A percentile compares a stretch with the other conserved stretches of the same genome.
phyloP scores from a whole-genome alignment of 257 asterid species.

The Eucommia ulmoides region DNA sequence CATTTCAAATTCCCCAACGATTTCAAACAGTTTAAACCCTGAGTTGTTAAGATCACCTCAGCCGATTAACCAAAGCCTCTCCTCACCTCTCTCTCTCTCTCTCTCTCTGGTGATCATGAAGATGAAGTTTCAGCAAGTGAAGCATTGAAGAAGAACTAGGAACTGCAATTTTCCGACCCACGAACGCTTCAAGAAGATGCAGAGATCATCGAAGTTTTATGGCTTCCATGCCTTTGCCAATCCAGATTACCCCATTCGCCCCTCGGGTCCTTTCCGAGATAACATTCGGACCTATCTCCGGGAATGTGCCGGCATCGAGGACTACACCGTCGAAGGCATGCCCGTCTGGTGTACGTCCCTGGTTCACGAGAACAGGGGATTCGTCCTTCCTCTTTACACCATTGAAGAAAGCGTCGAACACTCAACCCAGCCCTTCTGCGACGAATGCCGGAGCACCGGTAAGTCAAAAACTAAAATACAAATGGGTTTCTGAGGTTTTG shows the following conservation, averaged over 20 bases:
- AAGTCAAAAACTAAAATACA: conserved; percentile 4
- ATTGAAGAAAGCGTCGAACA: conserved; percentile 52
- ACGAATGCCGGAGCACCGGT: conserved; percentile 76
- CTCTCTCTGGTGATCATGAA: conserved; percentile 5
- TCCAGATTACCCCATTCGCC: conserved; percentile 35
- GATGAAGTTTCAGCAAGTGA: conserved; percentile 11
- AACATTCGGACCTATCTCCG: conserved; percentile 54
- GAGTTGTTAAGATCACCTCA: conserved; percentile 1
- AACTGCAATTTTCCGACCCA: not conserved
- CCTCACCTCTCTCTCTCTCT: not conserved
- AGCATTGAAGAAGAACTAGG: not conserved
- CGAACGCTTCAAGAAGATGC: conserved; percentile 19
- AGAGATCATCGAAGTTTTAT: conserved; percentile 26
- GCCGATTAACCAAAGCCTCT: conserved; percentile 23
- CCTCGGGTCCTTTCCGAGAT: conserved; percentile 52
- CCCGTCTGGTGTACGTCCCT: conserved; percentile 57
- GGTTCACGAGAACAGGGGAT: conserved; percentile 49
- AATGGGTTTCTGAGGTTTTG: not conserved
- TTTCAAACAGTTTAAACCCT: no score
- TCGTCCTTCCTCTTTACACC: conserved; percentile 62
- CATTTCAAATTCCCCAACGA: no score
- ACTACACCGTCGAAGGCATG: conserved; percentile 42
- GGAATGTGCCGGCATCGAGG: conserved; percentile 49
- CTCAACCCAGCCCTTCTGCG: conserved; percentile 50
- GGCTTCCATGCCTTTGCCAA: conserved; percentile 56